Percentiles rank a stretch among this genome's conserved stretches.
Evolutionary conservation across 1,139 yeast species (phyloP).

Genomic region (Pichia sp.): DNA sequence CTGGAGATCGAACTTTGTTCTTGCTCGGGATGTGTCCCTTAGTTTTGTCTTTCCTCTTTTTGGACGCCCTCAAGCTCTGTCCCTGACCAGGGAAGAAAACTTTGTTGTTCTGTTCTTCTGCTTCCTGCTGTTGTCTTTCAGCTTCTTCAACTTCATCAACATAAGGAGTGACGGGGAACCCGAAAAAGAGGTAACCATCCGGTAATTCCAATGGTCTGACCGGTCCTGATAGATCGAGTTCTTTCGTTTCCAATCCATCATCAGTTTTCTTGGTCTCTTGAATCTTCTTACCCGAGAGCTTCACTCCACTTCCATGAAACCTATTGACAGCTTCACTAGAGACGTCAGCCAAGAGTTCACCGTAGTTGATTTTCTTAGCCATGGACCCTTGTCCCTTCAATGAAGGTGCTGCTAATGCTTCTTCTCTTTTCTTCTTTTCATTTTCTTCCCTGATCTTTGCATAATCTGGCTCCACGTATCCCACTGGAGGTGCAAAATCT

Average conservation of each 20-base stretch:
- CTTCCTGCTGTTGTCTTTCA: constrained; percentile 28
- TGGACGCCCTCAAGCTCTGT: constrained; percentile 63
- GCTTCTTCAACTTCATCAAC: constrained; percentile 38
- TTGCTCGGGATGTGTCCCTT: constrained; percentile 32
- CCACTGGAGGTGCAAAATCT: constrained; percentile 98
- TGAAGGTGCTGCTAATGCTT: constrained; percentile 25
- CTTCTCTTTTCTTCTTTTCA: constrained; percentile 20
- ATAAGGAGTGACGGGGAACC: constrained; percentile 81
- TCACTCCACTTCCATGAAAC: constrained; percentile 63
- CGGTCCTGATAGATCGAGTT: constrained; percentile 43
- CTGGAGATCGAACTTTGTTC: constrained; percentile 57
- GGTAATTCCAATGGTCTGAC: constrained; percentile 73
- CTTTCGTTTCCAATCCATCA: constrained; percentile 31
- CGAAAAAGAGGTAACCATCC: constrained; percentile 84
- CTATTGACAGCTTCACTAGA: too few relatives aligned
- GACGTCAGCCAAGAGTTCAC: constrained; percentile 38
- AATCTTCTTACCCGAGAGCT: constrained; percentile 57
- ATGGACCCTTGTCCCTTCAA: constrained; percentile 49
- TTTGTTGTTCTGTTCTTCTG: constrained; percentile 7
- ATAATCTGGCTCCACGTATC: constrained; percentile 67
- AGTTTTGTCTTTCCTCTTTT: constrained; percentile 61
- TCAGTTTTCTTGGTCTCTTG: constrained; percentile 9
- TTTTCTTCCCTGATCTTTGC: constrained; percentile 24
- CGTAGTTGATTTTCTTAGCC: constrained; percentile 73
- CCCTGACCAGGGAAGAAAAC: constrained; percentile 55